phyloP scores from a whole-genome alignment of 2,329 filamentous ascomycete species.

The Drechmeria coniospora region DNA sequence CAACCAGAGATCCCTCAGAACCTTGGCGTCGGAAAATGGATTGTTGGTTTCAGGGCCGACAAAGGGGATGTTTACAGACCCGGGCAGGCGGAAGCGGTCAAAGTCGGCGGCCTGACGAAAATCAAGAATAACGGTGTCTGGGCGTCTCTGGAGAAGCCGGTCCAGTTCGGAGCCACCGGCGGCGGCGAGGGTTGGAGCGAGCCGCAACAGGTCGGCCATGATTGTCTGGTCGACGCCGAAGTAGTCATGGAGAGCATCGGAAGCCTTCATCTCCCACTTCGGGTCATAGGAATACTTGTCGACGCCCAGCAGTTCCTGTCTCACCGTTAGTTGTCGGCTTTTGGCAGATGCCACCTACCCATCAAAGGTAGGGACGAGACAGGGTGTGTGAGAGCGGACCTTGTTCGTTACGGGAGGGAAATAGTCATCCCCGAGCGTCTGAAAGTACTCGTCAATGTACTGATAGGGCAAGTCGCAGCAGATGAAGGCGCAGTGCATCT shows the following conservation, averaged over 20 bases:
- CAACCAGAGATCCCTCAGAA: slow-evolving; percentile 30
- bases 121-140: slow-evolving; percentile 25
- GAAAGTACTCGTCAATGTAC: slow-evolving; percentile 44
- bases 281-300: slow-evolving; percentile 38
- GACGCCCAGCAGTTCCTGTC: slow-evolving; percentile 26
- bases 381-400: slow-evolving; percentile 7
- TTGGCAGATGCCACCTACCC: too few relatives aligned
- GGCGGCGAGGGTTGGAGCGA: slow-evolving; percentile 2
- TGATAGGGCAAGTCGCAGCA: slow-evolving; percentile 51
- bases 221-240: slow-evolving; percentile 6
- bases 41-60: slow-evolving; percentile 18
- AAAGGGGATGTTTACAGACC: slow-evolving; percentile 28
- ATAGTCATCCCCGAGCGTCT: slow-evolving; percentile 30
- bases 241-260: slow-evolving; percentile 21
- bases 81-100: slow-evolving; percentile 23
- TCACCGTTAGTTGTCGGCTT: background rate
- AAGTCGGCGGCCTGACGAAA: slow-evolving; percentile 28
- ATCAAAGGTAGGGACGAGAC: background rate
- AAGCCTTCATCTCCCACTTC: slow-evolving; percentile 30
- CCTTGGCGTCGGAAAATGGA: slow-evolving; percentile 28
- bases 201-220: slow-evolving; percentile 3
- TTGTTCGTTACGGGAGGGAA: slow-evolving; percentile 34
- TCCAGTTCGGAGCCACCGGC: slow-evolving; percentile 2
- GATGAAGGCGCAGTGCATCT: slow-evolving; percentile 39
- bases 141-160: slow-evolving; percentile 5